A percentile compares a stretch with the other conserved stretches of the same genome.
Conservation (phyloP, 2,329 filamentous ascomycete species). For the Reticulascus tulasneorum region DNA sequence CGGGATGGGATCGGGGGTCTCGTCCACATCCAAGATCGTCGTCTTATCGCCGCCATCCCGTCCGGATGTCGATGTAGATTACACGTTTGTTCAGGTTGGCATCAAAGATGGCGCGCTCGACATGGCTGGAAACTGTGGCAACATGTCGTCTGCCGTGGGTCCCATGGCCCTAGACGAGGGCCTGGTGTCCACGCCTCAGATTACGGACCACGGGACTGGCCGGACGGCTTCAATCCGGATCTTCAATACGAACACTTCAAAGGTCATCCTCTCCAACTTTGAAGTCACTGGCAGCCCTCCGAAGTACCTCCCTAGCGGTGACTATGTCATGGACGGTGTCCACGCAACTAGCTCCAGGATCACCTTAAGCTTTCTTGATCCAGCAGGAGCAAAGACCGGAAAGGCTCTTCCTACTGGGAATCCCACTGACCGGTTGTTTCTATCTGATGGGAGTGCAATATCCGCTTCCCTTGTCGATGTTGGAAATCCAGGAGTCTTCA, state of each 20-base stretch:
- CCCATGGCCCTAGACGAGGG: slow-evolving; percentile 53
- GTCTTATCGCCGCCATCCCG: slow-evolving; percentile 43
- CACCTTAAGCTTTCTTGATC: slow-evolving; percentile 32
- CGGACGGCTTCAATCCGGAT: slow-evolving; percentile 18
- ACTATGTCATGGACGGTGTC: slow-evolving; percentile 36
- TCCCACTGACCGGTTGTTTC: slow-evolving; percentile 24
- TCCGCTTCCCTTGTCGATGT: slow-evolving; percentile 35
- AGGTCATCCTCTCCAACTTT: slow-evolving; percentile 32
- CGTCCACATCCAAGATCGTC: slow-evolving; percentile 48
- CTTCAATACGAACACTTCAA: slow-evolving; percentile 27
- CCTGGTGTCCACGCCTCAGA: slow-evolving; percentile 26
- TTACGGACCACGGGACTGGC: slow-evolving; percentile 5
- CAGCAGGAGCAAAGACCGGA: slow-evolving; percentile 37
- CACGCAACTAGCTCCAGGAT: slow-evolving; percentile 30
- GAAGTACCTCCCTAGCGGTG: slow-evolving; percentile 25
- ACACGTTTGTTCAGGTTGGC: slow-evolving; percentile 57
- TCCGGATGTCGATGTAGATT: slow-evolving; percentile 49
- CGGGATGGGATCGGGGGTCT: slow-evolving; percentile 13
- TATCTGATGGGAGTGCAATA: slow-evolving; percentile 23
- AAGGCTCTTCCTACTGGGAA: slow-evolving; percentile 33
- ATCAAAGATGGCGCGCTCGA: slow-evolving; percentile 51
- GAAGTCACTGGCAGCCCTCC: slow-evolving; percentile 20
- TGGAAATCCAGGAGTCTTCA: slow-evolving; percentile 38
- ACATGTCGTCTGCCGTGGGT: slow-evolving; percentile 55
- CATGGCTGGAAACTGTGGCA: slow-evolving; percentile 57